Evolutionary conservation across 371 early-diverging fungal genomes (phyloP), one percentile per base, ranked within the genome.

Genomic region (Conidiobolus coronatus): DNA sequence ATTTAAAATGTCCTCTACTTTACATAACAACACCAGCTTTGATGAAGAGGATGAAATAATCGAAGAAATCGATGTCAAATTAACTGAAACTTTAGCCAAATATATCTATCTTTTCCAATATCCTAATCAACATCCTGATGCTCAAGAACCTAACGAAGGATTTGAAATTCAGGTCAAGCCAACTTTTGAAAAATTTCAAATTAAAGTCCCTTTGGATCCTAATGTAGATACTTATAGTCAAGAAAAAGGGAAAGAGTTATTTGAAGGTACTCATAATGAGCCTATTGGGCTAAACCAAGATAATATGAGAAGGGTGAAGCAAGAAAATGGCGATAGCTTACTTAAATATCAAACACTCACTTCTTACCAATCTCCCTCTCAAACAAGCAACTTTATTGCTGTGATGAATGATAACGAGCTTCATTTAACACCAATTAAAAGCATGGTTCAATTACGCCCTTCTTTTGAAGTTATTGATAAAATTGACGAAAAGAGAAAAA

Each of bases 391-490:
- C 55, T 62, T 81, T 53, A 72, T 83, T 42, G 92, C 81, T 14
- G 71, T 78, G 2, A 49, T 86, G 15, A 68, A 69, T 39, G 66
- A 81, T 45, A 75, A 81, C 42, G 85, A 75, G 48, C 60, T 91
- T 43, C 89, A 91, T 57, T 50, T 91, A 49, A 83, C 86, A 11
- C 79, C 80, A 2, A 55, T 91, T 20, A 56, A 58, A 5, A 67
- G 76, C 35, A 61, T 74, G 0, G 66, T 85, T 11, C 89, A 89
- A 55, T 62, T 91, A 50, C 73, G 86, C 6, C 86, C 86, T 1
- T 78, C 77, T 23, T 73, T 91, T 40, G 75, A 71, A 50, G 87
- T 89, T 54, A 62, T 88, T 33, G 92, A 91, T 52, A 77, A 81
- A 57, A 80, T 88, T 56, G 75, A 73, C 20, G 86, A 86, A 42